Evolutionary conservation across 331 rosid genomes (phyloP), one percentile per base, ranked within the genome.

Genomic region (Quercus tomentella): DNA sequence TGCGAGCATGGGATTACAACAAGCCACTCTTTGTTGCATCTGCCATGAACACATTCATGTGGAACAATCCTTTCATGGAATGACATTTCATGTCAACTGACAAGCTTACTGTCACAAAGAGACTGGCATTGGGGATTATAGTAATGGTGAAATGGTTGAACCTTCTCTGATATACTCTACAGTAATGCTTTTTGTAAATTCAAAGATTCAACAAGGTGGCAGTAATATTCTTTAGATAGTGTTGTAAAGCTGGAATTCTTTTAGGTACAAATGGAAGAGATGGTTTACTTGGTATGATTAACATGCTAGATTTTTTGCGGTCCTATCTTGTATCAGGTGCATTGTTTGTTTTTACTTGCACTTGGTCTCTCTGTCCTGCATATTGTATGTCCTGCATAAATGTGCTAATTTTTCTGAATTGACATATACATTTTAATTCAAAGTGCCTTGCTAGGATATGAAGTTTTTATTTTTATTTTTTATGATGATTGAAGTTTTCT

Each of bases 1-100:
- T 91, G 70, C 83, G 97, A 81, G 94, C 97, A 79, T 95, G 97
- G 98, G 97, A 95, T 85, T 89, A 86, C 82, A 88, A 56, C 66
- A 95, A 91, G 82, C 96, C 92, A 26, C 66, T 95, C 14, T 90
- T 91, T 51, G 89, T 95, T 65, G 98, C 97, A 35, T 97, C 97
- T 54, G 91, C 97, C 70, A 94, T 94, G 98, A 88, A 89, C 82
- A 70, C 81, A 33, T 56, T 70, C 12, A 89, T 89, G 92, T 94
- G 98, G 97, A 85, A 67, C 75, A 91, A 94, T 67, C 94, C 92
- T 72, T 89, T 86, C 74, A 94, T 97, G 1, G 96, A 92, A 72
- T 82, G 85, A 60, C 96, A 88, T 70, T 88, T 84, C 71, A 73
- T 85, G 77, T 30, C 80, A 12, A 86, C 92, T 41, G 93, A 92